Evolutionary conservation across 495 filamentous ascomycete species (phyloP), one percentile per base, ranked within the genome.

Genomic region (Cudoniella acicularis): DNA sequence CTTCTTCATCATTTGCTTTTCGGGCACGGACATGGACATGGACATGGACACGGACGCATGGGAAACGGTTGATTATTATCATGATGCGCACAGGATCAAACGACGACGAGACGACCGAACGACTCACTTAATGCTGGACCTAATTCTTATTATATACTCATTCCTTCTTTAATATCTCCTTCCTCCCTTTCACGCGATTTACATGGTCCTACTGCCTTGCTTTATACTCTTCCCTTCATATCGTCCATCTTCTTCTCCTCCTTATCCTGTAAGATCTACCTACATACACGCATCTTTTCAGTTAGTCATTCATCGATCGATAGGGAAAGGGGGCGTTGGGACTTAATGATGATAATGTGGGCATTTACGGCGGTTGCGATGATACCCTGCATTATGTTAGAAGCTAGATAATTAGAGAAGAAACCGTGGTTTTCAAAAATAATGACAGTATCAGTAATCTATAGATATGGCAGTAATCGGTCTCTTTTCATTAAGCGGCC

Each of bases 331-430:
- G 43, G 18, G 43, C 43, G 18, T 46, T 46, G n/a, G 43, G 43
- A 46, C 46, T 10, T 55, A 40, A 25, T 3, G 36, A 55, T 55
- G 41, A 40, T 10, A 16, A 0, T 4, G 8, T 16, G 49, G 49
- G 49, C 49, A 53, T 53, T 40, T 17, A 47, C 53, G 53, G 25
- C 23, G 40, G 24, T 40, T 20, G 43, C 54, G 45, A 47, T 46
- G 42, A 57, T 57, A 57, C 54, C 54, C 54, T 27, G 54, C 43
- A 57, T 57, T 4, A 25, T 56, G 22, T 30, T 20, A 42, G 24
- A 23, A 56, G 40, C 43, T 46, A 46, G 43, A 46, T 46, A 46
- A 21, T 16, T 46, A 56, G 23, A 56, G 11, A 27, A 6, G 21
- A 16, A 25, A 2, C 3, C 3, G 41, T 56, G 20, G 40, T 2